Percentiles rank a stretch among this genome's conserved stretches.
Conservation (phyloP, 768 basidiomycete species). For the Coprinopsis marcescibilis region DNA sequence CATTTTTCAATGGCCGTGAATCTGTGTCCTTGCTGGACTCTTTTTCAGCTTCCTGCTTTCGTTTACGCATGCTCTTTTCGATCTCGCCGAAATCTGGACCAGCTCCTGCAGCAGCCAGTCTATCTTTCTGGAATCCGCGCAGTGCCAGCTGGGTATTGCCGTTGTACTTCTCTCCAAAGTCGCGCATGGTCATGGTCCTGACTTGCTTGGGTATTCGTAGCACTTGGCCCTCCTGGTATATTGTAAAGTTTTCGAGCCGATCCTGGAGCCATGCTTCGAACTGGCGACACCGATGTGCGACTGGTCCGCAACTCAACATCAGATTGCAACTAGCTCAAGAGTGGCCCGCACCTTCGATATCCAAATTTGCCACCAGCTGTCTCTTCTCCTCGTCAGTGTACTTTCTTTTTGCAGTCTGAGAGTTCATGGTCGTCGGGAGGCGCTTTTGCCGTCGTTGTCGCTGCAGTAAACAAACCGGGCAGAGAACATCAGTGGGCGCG, state of each 20-base stretch:
- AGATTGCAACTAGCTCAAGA: background rate
- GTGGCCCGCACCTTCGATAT: slow-evolving; percentile 60
- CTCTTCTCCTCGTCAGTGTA: slow-evolving; percentile 66
- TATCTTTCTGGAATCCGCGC: slow-evolving; percentile 62
- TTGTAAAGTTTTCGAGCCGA: slow-evolving; percentile 65
- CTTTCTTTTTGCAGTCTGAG: slow-evolving; percentile 23
- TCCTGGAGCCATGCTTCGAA: slow-evolving; percentile 72
- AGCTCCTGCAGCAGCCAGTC: slow-evolving; percentile 44
- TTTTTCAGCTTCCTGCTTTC: slow-evolving; percentile 56
- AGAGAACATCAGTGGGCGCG: slow-evolving; percentile 14
- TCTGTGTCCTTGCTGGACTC: slow-evolving; percentile 28
- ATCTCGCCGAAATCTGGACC: slow-evolving; percentile 50
- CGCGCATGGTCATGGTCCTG: slow-evolving; percentile 64
- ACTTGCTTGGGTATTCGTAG: slow-evolving; percentile 72
- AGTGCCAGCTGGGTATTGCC: slow-evolving; percentile 70
- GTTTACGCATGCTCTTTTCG: slow-evolving; percentile 63
- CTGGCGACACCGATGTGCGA: slow-evolving; percentile 68
- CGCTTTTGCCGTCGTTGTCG: slow-evolving; percentile 8
- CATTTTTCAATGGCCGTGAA: slow-evolving; percentile 48
- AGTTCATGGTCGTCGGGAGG: slow-evolving; percentile 22
- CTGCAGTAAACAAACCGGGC: slow-evolving; percentile 10
- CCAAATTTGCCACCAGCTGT: slow-evolving; percentile 70
- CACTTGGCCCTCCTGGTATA: slow-evolving; percentile 71
- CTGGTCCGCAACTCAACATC: slow-evolving; percentile 28
- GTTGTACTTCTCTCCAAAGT: slow-evolving; percentile 73